phyloP scores from a whole-genome alignment of 768 basidiomycete genomes.

The Tremella fuciformis region DNA sequence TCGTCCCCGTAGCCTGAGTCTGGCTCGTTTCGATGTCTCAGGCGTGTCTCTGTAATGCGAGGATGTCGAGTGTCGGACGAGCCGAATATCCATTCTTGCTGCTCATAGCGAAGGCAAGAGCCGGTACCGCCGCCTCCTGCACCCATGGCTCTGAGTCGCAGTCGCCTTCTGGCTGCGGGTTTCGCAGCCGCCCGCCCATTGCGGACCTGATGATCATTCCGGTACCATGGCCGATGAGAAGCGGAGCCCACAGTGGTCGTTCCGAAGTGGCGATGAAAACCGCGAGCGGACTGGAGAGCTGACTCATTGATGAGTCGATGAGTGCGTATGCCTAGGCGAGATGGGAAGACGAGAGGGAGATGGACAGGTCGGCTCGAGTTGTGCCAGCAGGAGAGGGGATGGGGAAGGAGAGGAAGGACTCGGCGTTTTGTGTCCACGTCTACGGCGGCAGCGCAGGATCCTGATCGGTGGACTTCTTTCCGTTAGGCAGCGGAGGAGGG shows the following conservation, averaged over 20 bases:
- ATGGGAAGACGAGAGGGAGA: slow-evolving; percentile 9
- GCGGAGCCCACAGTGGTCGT: slow-evolving; percentile 60
- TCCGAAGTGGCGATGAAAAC: slow-evolving; percentile 23
- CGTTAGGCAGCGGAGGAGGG: slow-evolving; percentile 3
- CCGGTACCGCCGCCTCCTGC: slow-evolving; percentile 80
- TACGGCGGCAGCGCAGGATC: slow-evolving; percentile 56
- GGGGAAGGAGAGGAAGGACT: slow-evolving; percentile 76
- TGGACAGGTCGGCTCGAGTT: slow-evolving; percentile 14
- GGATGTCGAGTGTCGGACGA: slow-evolving; percentile 69
- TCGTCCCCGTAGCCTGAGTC: slow-evolving; percentile 18
- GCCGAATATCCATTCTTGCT: slow-evolving; percentile 88
- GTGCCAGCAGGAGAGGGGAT: slow-evolving; percentile 71
- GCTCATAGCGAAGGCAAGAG: slow-evolving; percentile 87
- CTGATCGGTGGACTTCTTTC: slow-evolving; percentile 61
- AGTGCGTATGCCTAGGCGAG: slow-evolving; percentile 1
- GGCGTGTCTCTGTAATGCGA: background rate
- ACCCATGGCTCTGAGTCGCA: slow-evolving; percentile 29
- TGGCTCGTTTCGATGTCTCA: slow-evolving; percentile 14
- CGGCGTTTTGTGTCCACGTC: slow-evolving; percentile 86
- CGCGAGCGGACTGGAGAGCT: slow-evolving; percentile 7
- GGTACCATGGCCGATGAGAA: slow-evolving; percentile 13
- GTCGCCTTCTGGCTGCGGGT: slow-evolving; percentile 16
- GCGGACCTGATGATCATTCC: slow-evolving; percentile 37
- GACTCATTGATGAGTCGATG: background rate
- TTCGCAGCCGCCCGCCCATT: slow-evolving; percentile 50